Percentiles rank a stretch among this genome's conserved stretches.
Evolutionary conservation across 1,284 basidiomycete species (phyloP).

Genomic region (Neotropicomus parvogracilis): DNA sequence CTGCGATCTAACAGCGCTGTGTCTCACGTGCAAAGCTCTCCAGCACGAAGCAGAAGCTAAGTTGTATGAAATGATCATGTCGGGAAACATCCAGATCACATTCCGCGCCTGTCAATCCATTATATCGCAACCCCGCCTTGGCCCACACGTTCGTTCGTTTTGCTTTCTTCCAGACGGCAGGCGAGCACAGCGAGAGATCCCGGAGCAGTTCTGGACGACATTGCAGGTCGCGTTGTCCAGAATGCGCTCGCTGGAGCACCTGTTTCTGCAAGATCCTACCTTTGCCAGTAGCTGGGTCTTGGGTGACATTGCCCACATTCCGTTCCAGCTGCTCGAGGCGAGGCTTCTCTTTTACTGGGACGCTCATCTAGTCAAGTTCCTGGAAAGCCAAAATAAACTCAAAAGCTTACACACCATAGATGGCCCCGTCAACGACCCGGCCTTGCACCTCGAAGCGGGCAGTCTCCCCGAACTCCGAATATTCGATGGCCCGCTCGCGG

Average conservation of each 20-base stretch:
- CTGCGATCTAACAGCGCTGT: conserved; percentile 26
- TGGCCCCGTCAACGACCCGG: conserved; percentile 26
- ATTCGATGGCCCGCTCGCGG: conserved; percentile 29
- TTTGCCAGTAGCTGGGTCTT: conserved; percentile 28
- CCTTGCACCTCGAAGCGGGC: conserved; percentile 26
- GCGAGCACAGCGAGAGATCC: conserved; percentile 21
- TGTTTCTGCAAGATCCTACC: conserved; percentile 31
- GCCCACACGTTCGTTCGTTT: conserved; percentile 26
- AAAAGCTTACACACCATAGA: conserved; percentile 26
- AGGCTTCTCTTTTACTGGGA: conserved; percentile 29
- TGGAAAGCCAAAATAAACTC: conserved; percentile 35
- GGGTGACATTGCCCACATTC: conserved; percentile 28
- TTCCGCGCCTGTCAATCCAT: conserved; percentile 32
- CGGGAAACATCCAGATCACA: conserved; percentile 18
- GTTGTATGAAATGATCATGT: conserved; percentile 29
- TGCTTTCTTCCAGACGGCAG: conserved; percentile 23
- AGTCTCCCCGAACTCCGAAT: conserved; percentile 30
- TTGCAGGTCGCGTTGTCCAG: conserved; percentile 26
- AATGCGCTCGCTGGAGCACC: conserved; percentile 28
- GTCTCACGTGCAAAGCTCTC: conserved; percentile 26
- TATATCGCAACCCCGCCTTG: conserved; percentile 25
- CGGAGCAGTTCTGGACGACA: conserved; percentile 27
- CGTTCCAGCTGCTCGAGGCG: conserved; percentile 33
- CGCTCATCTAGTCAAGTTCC: conserved; percentile 29
- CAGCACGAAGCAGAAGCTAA: conserved; percentile 31